Evolutionary conservation across 1,284 basidiomycete species (phyloP), one percentile per base, ranked within the genome.

Genomic region (Golubevia sp.): DNA sequence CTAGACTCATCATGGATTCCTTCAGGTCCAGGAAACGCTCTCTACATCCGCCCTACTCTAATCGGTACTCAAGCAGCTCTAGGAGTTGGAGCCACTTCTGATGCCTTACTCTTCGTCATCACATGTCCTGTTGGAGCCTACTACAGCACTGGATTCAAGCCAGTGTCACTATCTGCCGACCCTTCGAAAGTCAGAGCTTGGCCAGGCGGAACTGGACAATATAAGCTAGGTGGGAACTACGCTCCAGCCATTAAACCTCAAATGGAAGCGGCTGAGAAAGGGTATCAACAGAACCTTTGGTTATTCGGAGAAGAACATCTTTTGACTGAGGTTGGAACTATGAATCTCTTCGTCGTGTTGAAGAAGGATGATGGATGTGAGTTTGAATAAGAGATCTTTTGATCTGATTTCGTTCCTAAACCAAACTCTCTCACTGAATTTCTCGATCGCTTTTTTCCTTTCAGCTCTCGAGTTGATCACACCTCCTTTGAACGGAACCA

Each of bases 241-340:
- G 81, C 76, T 3, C 79, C 77, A 34, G 73, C 77, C 15, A 73
- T 80, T 51, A 62, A 71, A 59, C 92, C 94, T 2, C 95, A 97
- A 83, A 90, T 91, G 74, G 86, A 89, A 64, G 96, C 93, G n/a
- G 91, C 91, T 0, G 85, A 88, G 56, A 85, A 89, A 64, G 96
- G 96, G 13, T 98, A 97, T 84, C 89, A 90, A 49, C 97, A 99
- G 85, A 97, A 97, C 84, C 88, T 99, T 5, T 98, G 96, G 95
- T 86, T 98, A 48, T 90, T 93, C 67, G 93, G 94, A 0, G 89
- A 90, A 2, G 91, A 95, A 64, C 91, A 96, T 80, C 86, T 91
- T 76, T 85, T 96, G 58, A 96, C 94, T 0, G 94, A 86, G 81
- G 74, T 72, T 48, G 95, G 95, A 27, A 95, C 94, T 1, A 98